Base-by-base conservation (phyloP, 2,329 filamentous ascomycete genomes). In the Fusarium irregulare region DNA sequence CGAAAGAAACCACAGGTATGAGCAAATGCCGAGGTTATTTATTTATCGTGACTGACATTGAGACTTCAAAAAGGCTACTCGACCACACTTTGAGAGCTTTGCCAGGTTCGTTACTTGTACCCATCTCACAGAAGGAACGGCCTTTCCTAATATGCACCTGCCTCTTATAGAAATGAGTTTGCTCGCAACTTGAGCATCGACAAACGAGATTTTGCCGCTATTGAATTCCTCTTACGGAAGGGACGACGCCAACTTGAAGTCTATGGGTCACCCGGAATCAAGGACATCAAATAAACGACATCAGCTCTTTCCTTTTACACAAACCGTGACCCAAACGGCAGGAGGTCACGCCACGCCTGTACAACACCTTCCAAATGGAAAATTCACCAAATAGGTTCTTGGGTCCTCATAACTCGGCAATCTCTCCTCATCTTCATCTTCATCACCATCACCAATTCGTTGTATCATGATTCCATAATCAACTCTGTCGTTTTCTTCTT, bases 191-290 rank as follows among this genome's bases (percentile, higher is more conserved):
- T 88, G 14, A 77, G 79, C 11, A 79, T 97, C 58, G 90, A 92
- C 79, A 96, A 93, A 81, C 93, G 93, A 73, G 93, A 97, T 76
- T 97, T 97, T 80, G 85, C 86, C 18, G 91, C 93, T 8, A 91
- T 98, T 60, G 94, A 98, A 79, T 96, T 93, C 78, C 83, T 97
- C 34, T 78, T 98, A 54, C 88, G 94, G 64, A 95, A 93, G 78
- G 94, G 94, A 23, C 86, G 88, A 42, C 87, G 93, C 46, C 93
- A 97, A 78, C 83, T 98, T 20, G 93, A 97, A 68, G 87, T 90
- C 47, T 96, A 96, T 80, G 88, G 91, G n/a, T 88, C 91, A 8
- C 89, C 92, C 27, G 91, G 91, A 4, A 94, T 97, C 75, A 93
- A 89, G 76, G 93, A 96, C 78, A 90, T 97, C 64, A 82, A 71